These are phyloP conservation scores for Boletus mariae DNA, from an alignment of 1,284 basidiomycete species.

Conservation along the genomic window DNA sequence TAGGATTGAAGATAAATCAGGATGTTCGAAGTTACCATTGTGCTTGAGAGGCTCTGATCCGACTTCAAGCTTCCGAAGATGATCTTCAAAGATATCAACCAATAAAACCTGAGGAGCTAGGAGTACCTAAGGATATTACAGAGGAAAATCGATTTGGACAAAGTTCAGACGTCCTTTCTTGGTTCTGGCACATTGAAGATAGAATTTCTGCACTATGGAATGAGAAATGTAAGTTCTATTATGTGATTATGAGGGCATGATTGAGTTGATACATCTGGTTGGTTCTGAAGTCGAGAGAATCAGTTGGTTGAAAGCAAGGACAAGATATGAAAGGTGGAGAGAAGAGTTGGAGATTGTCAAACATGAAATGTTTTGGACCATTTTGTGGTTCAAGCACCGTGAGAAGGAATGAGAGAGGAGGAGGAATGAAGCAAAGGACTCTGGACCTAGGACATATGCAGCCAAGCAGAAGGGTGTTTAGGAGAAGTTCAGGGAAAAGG, in stretches of 20 bases:
- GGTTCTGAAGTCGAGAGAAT: not conserved
- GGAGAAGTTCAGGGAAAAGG: too few species aligned
- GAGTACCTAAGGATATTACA: slow-evolving; percentile 9
- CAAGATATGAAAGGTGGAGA: slow-evolving; percentile 3
- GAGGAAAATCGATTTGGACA: too few species aligned
- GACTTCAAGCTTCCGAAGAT: not conserved
- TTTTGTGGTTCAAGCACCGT: slow-evolving; percentile 8
- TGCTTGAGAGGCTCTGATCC: not conserved
- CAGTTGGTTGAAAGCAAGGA: slow-evolving; percentile 14
- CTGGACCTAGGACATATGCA: too few species aligned
- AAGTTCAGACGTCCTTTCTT: too few species aligned
- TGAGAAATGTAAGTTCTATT: slow-evolving; percentile 11
- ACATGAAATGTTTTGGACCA: slow-evolving; percentile 16
- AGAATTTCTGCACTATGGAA: slow-evolving; percentile 6
- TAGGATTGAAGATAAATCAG: slow-evolving; percentile 3
- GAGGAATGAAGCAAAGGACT: too few species aligned
- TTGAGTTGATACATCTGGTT: too few species aligned
- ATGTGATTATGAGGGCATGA: too few species aligned
- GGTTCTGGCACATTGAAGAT: slow-evolving; percentile 4
- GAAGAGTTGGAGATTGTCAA: slow-evolving; percentile 13
- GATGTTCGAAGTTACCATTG: slow-evolving; percentile 3
- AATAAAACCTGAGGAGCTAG: slow-evolving; percentile 3
- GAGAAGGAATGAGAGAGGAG: slow-evolving; percentile 3
- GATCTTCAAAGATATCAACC: not conserved
- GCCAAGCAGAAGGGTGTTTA: too few species aligned